phyloP scores from a whole-genome alignment of 345 rosid species.

The Mallotus nudiflorus region DNA sequence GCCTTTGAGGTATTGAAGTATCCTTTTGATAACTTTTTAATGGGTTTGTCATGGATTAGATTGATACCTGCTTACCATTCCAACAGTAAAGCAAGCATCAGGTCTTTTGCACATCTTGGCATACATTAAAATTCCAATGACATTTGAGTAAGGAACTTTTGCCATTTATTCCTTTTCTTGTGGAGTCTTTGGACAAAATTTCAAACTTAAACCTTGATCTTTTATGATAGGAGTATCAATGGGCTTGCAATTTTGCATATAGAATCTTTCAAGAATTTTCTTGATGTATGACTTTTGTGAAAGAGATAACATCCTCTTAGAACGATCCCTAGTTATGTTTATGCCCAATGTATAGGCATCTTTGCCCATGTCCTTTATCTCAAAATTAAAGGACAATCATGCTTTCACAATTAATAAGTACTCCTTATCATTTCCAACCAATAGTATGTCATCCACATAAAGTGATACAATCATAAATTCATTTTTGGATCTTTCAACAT shows the following conservation, averaged over 20 bases:
- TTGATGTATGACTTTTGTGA: conserved; percentile 13
- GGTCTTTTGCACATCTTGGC: background rate
- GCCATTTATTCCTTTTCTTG: background rate
- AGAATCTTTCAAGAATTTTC: background rate
- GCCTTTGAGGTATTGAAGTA: background rate
- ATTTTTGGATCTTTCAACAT: background rate
- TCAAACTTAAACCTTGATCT: background rate
- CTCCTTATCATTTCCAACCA: background rate
- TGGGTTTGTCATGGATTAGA: background rate
- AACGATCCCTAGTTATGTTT: background rate
- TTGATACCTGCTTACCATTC: background rate
- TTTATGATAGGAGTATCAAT: background rate
- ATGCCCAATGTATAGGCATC: background rate
- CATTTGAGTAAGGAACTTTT: background rate
- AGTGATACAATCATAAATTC: background rate
- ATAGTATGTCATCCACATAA: background rate
- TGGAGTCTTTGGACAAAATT: background rate
- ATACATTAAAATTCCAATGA: background rate
- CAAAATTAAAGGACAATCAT: background rate
- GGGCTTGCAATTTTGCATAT: background rate
- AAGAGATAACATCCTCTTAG: background rate
- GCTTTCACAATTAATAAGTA: background rate
- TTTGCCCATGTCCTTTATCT: background rate
- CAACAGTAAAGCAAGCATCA: background rate
- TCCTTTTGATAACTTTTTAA: background rate